These are phyloP conservation scores for Phaeosphaeria sp. DNA, from an alignment of 2,329 filamentous ascomycete species.

Conservation along the genomic window DNA sequence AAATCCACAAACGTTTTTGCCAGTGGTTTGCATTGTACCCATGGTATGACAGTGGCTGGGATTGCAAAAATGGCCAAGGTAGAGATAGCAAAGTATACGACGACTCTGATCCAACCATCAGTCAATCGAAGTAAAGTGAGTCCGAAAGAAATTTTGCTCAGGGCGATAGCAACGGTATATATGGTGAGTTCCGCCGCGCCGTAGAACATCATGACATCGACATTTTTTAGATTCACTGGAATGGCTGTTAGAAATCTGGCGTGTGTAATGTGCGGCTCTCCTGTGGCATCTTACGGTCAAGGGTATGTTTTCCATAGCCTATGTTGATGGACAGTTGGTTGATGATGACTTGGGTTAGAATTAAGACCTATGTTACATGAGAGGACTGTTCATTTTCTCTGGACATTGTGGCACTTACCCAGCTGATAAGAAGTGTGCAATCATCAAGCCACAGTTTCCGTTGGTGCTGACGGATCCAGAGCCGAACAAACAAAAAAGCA, in stretches of 20 bases:
- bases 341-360: not conserved
- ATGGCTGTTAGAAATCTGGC: no score
- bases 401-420: not conserved
- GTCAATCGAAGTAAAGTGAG: not conserved
- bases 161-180: not conserved
- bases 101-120: not conserved
- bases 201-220: not conserved
- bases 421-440: not conserved
- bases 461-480: not conserved
- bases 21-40: not conserved
- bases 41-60: not conserved
- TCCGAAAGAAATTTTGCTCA: not conserved
- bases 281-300: not conserved
- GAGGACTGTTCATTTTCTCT: not conserved
- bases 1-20: not conserved
- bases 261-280: not conserved
- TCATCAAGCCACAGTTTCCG: not conserved
- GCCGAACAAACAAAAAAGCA: not conserved
- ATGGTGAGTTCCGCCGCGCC: not conserved
- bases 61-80: not conserved
- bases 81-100: not conserved
- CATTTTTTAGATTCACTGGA: not conserved
- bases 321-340: not conserved
- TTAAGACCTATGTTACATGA: not conserved
- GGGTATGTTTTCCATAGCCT: not conserved